phyloP scores from a whole-genome alignment of 495 filamentous ascomycete genomes.

The Astrothelium subdiscretum region DNA sequence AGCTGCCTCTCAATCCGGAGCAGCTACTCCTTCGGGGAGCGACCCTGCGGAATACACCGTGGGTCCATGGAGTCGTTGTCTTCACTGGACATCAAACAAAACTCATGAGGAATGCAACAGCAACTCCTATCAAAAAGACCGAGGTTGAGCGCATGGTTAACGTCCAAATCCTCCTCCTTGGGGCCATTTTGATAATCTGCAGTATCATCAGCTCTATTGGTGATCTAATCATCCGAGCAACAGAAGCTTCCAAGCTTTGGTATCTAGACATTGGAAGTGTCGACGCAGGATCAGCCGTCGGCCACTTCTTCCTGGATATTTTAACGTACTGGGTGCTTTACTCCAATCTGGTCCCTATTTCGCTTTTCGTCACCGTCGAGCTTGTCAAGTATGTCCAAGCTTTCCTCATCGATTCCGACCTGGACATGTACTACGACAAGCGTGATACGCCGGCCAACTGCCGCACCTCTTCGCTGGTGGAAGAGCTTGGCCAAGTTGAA shows the following conservation, averaged over 20 bases:
- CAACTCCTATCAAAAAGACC: constrained; percentile 93
- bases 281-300: constrained; percentile 45
- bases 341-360: constrained; percentile 92
- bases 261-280: constrained; percentile 52
- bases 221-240: constrained; percentile 67
- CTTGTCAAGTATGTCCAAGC: constrained; percentile 96
- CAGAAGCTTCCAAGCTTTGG: constrained; percentile 42
- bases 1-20: constrained; percentile 69
- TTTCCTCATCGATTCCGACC: constrained; percentile 91
- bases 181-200: constrained; percentile 69
- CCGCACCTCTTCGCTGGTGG: constrained; percentile 88
- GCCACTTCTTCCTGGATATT: constrained; percentile 86
- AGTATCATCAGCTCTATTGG: constrained; percentile 85
- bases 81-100: constrained; percentile 99
- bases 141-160: constrained; percentile 91
- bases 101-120: constrained; percentile 96
- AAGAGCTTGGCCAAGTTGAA: constrained; percentile 95
- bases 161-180: constrained; percentile 79
- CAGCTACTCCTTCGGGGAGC: constrained; percentile 86
- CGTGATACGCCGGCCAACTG: constrained; percentile 94
- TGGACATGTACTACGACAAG: constrained; percentile 96
- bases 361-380: constrained; percentile 94
- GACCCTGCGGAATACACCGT: constrained; percentile 90
- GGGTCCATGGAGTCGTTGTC: constrained; percentile 93
- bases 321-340: constrained; percentile 99